Evolutionary conservation across 2,329 filamentous ascomycete genomes (phyloP).

Genomic region (Cadophora sp.): DNA sequence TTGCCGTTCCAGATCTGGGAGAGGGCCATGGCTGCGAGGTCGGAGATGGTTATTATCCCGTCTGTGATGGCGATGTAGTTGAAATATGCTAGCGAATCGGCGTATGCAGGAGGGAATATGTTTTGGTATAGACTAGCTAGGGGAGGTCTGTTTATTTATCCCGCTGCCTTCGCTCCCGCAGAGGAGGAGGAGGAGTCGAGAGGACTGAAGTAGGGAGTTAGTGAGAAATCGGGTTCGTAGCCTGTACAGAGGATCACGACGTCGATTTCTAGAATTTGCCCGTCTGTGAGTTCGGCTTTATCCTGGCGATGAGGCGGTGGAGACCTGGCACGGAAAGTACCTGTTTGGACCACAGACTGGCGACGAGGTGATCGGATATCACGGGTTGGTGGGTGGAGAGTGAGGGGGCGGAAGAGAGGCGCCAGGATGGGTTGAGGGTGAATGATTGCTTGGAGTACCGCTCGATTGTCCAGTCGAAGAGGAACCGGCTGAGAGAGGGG

Average conservation of each 20-base stretch:
- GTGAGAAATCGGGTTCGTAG: slow-evolving; percentile 43
- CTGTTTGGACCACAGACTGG: slow-evolving; percentile 40
- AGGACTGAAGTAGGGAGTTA: slow-evolving; percentile 19
- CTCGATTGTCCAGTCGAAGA: slow-evolving; percentile 22
- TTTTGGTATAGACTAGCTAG: slow-evolving; percentile 52
- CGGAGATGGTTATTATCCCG: slow-evolving; percentile 49
- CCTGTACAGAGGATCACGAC: slow-evolving; percentile 48
- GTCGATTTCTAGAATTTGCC: slow-evolving; percentile 44
- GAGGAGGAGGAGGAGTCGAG: no score
- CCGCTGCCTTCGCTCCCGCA: not conserved
- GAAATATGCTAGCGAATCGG: slow-evolving; percentile 53
- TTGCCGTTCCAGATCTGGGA: slow-evolving; percentile 53
- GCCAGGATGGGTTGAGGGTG: slow-evolving; percentile 45
- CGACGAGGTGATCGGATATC: slow-evolving; percentile 41
- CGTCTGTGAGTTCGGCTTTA: slow-evolving; percentile 45
- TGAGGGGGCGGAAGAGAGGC: slow-evolving; percentile 43
- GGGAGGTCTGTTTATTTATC: not conserved
- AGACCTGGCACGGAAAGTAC: slow-evolving; percentile 44
- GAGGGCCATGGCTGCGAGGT: slow-evolving; percentile 54
- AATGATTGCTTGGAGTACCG: slow-evolving; percentile 40
- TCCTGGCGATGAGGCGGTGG: slow-evolving; percentile 29
- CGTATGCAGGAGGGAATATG: slow-evolving; percentile 52
- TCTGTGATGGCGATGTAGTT: slow-evolving; percentile 48
- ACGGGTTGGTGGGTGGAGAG: slow-evolving; percentile 39
- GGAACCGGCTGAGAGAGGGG: not conserved